These are phyloP conservation scores for Jamesozyma spencerorum DNA, from an alignment of 805 yeast genomes.

Conservation along the genomic window DNA sequence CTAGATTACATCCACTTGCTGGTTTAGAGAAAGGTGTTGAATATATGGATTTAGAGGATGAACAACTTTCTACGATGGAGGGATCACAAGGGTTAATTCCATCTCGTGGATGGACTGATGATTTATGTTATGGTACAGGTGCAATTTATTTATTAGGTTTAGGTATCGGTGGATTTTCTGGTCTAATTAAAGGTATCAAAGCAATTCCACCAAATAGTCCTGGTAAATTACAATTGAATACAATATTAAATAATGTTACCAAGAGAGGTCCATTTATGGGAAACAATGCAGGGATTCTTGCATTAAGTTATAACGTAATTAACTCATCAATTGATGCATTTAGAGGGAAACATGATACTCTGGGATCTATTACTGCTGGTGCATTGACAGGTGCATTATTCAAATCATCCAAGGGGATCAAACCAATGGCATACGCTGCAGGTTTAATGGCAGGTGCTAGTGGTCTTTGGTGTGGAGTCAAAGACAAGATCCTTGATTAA, in stretches of 20 bases:
- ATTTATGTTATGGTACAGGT: conserved; percentile 96
- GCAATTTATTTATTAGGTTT: conserved; percentile 80
- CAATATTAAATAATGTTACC: conserved; percentile 83
- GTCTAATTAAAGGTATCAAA: conserved; percentile 76
- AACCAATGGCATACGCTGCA: conserved; percentile 81
- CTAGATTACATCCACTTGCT: conserved; percentile 82
- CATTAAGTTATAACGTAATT: conserved; percentile 76
- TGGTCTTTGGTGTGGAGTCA: conserved; percentile 84
- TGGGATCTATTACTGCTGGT: conserved; percentile 80
- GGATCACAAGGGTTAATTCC: conserved; percentile 89
- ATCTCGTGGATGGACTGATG: conserved; percentile 96
- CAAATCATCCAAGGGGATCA: conserved; percentile 74
- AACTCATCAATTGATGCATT: conserved; percentile 69
- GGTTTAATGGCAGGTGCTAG: conserved; percentile 84
- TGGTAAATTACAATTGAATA: conserved; percentile 75
- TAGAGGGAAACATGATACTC: conserved; percentile 84
- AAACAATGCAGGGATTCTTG: conserved; percentile 89
- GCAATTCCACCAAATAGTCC: conserved; percentile 70
- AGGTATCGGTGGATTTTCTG: conserved; percentile 83
- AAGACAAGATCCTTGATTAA: conserved; percentile 29
- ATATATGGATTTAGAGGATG: conserved; percentile 82
- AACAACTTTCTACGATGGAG: conserved; percentile 61
- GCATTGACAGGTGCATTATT: conserved; percentile 87
- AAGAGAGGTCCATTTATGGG: conserved; percentile 95
- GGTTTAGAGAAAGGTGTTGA: conserved; percentile 86